Base-by-base conservation (phyloP, 2,329 filamentous ascomycete species). In the Fusarium citri region DNA sequence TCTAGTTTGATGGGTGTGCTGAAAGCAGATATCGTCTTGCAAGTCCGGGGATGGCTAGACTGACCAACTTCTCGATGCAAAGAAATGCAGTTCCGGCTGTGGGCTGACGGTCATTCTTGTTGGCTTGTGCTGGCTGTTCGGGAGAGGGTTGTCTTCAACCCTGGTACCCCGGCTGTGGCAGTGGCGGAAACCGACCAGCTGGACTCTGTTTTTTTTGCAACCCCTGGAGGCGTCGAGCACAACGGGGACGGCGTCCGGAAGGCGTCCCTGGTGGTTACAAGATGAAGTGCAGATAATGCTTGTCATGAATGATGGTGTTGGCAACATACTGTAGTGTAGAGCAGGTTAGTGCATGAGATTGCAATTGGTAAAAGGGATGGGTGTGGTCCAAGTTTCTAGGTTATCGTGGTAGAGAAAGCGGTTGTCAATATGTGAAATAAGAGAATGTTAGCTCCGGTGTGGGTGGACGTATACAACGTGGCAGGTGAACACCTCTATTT, bases 241-340 rank as follows among this genome's bases (percentile, higher is more conserved):
- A 66, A 74, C 72, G 68, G 70, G 70, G 68, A 68, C 63, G 72
- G 70, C 71, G 68, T 49, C 70, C 65, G 68, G 58, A 73, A 64
- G 68, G 66, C 72, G 72, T 66, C 59, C 66, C 66, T 71, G 59
- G 55, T 51, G 40, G 48, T 48, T 41, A 59, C 37, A 60, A 55
- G 49, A 58, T 51, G 42, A 55, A 60, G 37, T 26, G 68, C 67
- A 68, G 49, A 57, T 57, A 40, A 51, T 71, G 53, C 68, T 71
- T 65, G 59, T 71, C 68, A 65, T 60, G 34, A 43, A 60, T 64
- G 50, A 55, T 60, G 55, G 53, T 71, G 51, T 26, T 71, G 40
- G 25, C 50, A 50, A 55, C 57, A 20, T 25, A 23, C 22, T 20
- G 25, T 25, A 49, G 20, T 31, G 20, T 12, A 51, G 31, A 22